phyloP scores from a whole-genome alignment of 2,329 filamentous ascomycete species.

The Sclerotinia nivalis region DNA sequence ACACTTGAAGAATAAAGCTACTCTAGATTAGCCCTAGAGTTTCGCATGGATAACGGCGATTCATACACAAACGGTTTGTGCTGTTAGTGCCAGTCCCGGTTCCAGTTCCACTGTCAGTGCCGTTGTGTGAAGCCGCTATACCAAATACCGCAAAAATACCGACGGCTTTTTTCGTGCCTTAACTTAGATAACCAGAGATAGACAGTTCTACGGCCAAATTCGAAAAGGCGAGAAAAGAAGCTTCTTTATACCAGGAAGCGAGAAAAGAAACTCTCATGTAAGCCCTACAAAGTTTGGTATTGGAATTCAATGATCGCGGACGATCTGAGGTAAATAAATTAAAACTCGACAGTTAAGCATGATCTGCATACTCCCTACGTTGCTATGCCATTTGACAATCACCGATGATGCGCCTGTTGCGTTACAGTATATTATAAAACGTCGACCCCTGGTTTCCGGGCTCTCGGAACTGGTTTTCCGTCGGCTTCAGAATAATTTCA shows the following conservation, averaged over 20 bases:
- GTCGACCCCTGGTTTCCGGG: neutral
- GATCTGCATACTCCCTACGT: too few relatives aligned
- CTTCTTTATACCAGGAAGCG: neutral
- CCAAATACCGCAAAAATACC: neutral
- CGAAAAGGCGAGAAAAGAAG: neutral
- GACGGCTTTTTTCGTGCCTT: neutral
- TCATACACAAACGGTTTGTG: conserved; percentile 1
- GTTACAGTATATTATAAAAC: neutral
- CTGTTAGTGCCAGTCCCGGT: neutral
- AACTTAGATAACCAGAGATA: neutral
- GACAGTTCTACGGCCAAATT: neutral
- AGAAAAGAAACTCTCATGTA: neutral
- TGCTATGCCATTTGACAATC: too few relatives aligned
- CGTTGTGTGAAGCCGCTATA: neutral
- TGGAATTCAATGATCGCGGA: neutral
- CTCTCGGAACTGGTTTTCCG: neutral
- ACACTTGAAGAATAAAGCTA: neutral
- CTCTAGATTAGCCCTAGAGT: neutral
- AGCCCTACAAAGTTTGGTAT: neutral
- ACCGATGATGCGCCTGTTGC: too few relatives aligned
- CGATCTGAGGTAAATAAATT: neutral
- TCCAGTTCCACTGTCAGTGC: neutral
- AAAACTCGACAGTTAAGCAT: neutral
- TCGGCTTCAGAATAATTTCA: neutral
- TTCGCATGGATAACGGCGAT: neutral